Base-by-base conservation (phyloP, 805 yeast genomes). In the Blastobotrys americana region DNA sequence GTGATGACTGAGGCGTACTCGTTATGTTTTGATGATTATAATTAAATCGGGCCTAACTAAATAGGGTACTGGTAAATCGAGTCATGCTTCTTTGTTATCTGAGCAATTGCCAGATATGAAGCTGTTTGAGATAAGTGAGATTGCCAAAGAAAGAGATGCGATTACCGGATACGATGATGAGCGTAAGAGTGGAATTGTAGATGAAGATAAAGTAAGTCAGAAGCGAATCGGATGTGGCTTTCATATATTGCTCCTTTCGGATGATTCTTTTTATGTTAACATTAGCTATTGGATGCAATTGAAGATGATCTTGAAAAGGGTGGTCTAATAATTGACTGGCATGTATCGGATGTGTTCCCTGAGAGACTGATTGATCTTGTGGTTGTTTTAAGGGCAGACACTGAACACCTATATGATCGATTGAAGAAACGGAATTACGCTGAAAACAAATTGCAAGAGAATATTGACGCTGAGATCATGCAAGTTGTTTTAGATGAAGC, bases 381-480 rank as follows among this genome's bases (percentile, higher is more conserved):
- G 4, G 83, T 88, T 34, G 98, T 93, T 1, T 70, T 93, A 45
- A 72, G 89, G 52, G 80, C 95, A 37, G 83, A 84, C 57, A 87
- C 84, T 56, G 66, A 79, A 13, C 63, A 70, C 1, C 72, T 93
- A 20, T 83, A 73, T 63, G 95, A 87, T 42, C 73, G 99, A 55
- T 69, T 93, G 54, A 69, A 71, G 49, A 74, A 76, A 48, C 75
- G 98, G 62, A 83, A 81, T 4, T 93, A 93, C 60, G 78, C 82
- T 44, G 82, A 85, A 49, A 72, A 74, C 48, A 93, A 93, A 65
- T 77, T 93, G 51, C 82, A 81, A 46, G 99, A 93, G 57, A 93
- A 93, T 60, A 67, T 93, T 37, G 98, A 93, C 63, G 94, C 95
- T 48, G 99, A 93, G 65, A 93, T 93, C 52, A 93, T 93, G 97